Evolutionary conservation across 106 monocot genomes (phyloP).

Genomic region (Dioscorea zingiberensis): DNA sequence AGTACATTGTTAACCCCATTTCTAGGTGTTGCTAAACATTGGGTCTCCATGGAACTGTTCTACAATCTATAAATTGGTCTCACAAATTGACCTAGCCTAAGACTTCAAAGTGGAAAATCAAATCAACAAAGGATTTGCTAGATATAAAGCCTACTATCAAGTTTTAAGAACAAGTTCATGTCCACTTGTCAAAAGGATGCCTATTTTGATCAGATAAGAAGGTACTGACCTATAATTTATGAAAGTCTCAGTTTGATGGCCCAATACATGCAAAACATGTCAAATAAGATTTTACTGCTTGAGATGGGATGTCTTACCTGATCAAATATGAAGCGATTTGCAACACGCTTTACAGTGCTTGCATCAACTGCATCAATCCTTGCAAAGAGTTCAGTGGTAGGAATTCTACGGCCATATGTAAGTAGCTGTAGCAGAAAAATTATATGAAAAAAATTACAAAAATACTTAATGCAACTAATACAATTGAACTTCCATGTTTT

Average conservation of each 20-base stretch:
- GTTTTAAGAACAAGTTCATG: not conserved
- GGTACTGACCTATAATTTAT: not conserved
- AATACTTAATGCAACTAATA: not conserved
- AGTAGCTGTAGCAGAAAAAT: conserved; percentile 51
- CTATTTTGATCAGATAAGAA: not conserved
- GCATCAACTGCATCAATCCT: conserved; percentile 99
- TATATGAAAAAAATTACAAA: not conserved
- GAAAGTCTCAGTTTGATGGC: not conserved
- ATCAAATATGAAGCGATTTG: conserved; percentile 95
- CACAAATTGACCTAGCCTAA: no score
- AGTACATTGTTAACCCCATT: no score
- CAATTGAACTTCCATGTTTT: not conserved
- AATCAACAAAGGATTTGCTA: not conserved
- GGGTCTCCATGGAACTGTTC: no score
- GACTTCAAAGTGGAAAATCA: not conserved
- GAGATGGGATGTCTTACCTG: conserved; percentile 34
- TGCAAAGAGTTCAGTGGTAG: conserved; percentile 82
- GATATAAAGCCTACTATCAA: no score
- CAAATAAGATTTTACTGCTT: not conserved
- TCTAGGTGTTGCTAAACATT: no score
- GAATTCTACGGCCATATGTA: conserved; percentile 87
- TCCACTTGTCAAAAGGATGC: no score
- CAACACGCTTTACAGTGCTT: conserved; percentile 86
- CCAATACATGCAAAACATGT: not conserved
- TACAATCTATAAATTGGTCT: no score